A percentile compares a stretch with the other conserved stretches of the same genome.
Conservation (phyloP, 768 basidiomycete genomes). For the Phlebiopsis flavidoalba region DNA sequence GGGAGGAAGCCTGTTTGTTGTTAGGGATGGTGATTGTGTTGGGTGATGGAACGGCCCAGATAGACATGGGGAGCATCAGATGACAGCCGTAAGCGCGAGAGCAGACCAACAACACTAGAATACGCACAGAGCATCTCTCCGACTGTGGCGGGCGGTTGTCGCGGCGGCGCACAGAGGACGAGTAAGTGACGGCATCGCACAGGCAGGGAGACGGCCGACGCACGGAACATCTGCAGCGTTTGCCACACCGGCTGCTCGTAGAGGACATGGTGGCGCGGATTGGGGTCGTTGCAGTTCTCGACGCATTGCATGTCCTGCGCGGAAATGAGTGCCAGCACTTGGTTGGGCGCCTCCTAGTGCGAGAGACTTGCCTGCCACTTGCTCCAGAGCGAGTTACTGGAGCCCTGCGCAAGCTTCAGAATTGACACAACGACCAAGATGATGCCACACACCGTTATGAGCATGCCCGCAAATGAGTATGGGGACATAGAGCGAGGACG, state of each 20-base stretch:
- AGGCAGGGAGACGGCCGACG: slow-evolving; percentile 25
- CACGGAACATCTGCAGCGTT: slow-evolving; percentile 85
- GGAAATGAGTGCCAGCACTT: not conserved
- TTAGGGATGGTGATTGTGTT: slow-evolving; percentile 13
- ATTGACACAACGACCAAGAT: not conserved
- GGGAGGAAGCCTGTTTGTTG: slow-evolving; percentile 69
- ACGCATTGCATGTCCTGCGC: slow-evolving; percentile 97
- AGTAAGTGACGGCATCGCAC: not conserved
- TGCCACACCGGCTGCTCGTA: slow-evolving; percentile 97
- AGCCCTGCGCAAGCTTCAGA: slow-evolving; percentile 41
- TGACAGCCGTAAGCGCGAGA: slow-evolving; percentile 7
- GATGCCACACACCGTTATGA: slow-evolving; percentile 62
- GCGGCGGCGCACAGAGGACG: not conserved
- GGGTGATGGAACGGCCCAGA: slow-evolving; percentile 13
- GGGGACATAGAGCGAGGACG: slow-evolving; percentile 63
- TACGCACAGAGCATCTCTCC: slow-evolving; percentile 91
- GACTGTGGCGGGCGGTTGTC: slow-evolving; percentile 41
- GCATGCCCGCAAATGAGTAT: slow-evolving; percentile 89
- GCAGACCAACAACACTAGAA: slow-evolving; percentile 13
- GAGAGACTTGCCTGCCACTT: slow-evolving; percentile 66
- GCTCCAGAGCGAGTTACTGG: slow-evolving; percentile 76
- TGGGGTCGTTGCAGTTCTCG: slow-evolving; percentile 74
- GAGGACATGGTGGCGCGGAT: slow-evolving; percentile 57
- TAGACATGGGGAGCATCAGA: slow-evolving; percentile 13
- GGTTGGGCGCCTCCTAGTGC: not conserved